Evolutionary conservation across 768 basidiomycete genomes (phyloP).

Genomic region (Rhizopogon rudus): DNA sequence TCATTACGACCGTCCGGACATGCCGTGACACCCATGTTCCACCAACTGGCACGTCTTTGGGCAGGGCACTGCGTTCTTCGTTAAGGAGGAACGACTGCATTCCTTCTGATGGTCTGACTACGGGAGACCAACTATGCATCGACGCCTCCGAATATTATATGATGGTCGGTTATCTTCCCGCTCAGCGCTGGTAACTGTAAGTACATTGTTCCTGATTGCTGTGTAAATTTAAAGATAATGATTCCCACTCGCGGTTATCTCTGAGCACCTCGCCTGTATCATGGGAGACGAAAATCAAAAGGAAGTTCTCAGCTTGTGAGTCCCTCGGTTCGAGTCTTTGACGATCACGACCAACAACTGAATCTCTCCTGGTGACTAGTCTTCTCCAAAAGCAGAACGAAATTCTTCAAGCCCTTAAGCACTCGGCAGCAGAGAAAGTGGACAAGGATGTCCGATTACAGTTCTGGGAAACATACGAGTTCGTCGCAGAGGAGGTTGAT

Average conservation of each 20-base stretch:
- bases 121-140: no score
- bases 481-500: constrained; percentile 3
- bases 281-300: background rate
- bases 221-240: background rate
- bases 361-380: background rate
- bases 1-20: no score
- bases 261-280: background rate
- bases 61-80: no score
- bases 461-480: constrained; percentile 1
- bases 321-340: background rate
- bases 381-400: background rate
- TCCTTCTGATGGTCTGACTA: no score
- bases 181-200: no score
- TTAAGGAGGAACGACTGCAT: no score
- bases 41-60: no score
- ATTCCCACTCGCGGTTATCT: background rate
- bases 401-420: background rate
- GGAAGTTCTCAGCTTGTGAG: background rate
- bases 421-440: background rate
- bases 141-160: no score
- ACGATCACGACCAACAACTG: background rate
- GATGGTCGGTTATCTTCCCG: background rate
- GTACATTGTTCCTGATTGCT: background rate
- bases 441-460: constrained; percentile 4
- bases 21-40: no score